A percentile compares a stretch with the other conserved stretches of the same genome.
These are phyloP conservation scores for Quercus lobata DNA, from an alignment of 331 rosid species.

Conservation along the genomic window DNA sequence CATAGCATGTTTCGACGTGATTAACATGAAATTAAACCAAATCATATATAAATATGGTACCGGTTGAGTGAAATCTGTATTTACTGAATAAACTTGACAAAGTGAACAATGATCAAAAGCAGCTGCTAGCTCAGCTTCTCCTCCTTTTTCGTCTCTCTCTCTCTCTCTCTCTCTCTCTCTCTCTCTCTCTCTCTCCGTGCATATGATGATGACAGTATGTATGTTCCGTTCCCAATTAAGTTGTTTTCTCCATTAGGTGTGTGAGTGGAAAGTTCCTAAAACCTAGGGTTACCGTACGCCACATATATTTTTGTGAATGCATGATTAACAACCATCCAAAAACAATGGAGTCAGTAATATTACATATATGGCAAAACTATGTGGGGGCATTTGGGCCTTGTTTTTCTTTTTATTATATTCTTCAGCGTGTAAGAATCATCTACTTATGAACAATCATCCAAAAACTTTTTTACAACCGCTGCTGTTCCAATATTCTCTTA, in stretches of 20 bases:
- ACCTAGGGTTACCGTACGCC: background rate
- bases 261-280: constrained; percentile 4
- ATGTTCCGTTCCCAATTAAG: background rate
- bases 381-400: background rate
- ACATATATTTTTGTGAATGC: background rate
- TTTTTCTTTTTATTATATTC: background rate
- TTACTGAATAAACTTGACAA: background rate
- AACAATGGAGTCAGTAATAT: background rate
- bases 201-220: background rate
- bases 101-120: background rate
- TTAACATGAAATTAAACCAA: too few relatives aligned
- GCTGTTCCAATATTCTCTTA: background rate
- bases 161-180: background rate
- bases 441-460: background rate
- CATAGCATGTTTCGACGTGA: too few relatives aligned
- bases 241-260: background rate
- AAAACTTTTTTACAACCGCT: background rate
- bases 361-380: too few relatives aligned
- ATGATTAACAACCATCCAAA: background rate
- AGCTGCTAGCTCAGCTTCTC: background rate
- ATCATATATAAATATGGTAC: too few relatives aligned
- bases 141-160: too few relatives aligned
- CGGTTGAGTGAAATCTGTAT: background rate
- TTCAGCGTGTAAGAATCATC: background rate
- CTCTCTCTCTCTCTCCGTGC: background rate